Evolutionary conservation across 805 yeast genomes (phyloP).

Genomic region (Metschnikowia rubicola): DNA sequence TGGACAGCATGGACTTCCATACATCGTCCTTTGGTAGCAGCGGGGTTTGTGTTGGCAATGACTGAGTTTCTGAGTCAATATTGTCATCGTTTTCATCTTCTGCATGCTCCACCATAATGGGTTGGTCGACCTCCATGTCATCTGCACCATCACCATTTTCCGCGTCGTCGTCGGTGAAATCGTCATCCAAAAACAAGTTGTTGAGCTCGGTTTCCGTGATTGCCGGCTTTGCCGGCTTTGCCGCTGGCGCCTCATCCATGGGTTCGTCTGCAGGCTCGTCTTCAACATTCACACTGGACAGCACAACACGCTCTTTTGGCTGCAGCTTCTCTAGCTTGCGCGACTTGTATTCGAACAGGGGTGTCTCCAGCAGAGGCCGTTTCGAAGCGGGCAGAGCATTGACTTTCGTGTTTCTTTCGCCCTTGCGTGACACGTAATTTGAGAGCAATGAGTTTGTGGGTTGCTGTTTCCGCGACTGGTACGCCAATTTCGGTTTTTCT

Average conservation of each 20-base stretch:
- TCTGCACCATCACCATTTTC: background rate
- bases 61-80: background rate
- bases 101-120: constrained; percentile 11
- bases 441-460: constrained; percentile 11
- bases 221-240: background rate
- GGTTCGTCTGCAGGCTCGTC: constrained; percentile 1
- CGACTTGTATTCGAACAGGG: constrained; percentile 30
- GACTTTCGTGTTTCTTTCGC: constrained; percentile 3
- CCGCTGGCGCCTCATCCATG: background rate
- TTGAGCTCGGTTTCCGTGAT: constrained; percentile 10
- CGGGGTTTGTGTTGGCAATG: background rate
- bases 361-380: constrained; percentile 1
- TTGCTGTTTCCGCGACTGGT: constrained; percentile 15
- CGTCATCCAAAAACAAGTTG: constrained; percentile 14
- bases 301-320: constrained; percentile 36
- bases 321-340: constrained; percentile 29
- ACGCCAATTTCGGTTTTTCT: constrained; percentile 10
- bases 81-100: background rate
- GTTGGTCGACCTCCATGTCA: constrained; percentile 13
- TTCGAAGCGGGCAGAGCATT: background rate
- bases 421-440: constrained; percentile 15
- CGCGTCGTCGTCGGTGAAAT: constrained; percentile 16
- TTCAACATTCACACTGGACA: constrained; percentile 21
- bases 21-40: constrained; percentile 2
- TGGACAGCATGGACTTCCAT: constrained; percentile 5